A percentile compares a stretch with the other conserved stretches of the same genome.
These are phyloP conservation scores for Curvularia verruculosa DNA, from an alignment of 2,329 filamentous ascomycete species.

Conservation along the genomic window DNA sequence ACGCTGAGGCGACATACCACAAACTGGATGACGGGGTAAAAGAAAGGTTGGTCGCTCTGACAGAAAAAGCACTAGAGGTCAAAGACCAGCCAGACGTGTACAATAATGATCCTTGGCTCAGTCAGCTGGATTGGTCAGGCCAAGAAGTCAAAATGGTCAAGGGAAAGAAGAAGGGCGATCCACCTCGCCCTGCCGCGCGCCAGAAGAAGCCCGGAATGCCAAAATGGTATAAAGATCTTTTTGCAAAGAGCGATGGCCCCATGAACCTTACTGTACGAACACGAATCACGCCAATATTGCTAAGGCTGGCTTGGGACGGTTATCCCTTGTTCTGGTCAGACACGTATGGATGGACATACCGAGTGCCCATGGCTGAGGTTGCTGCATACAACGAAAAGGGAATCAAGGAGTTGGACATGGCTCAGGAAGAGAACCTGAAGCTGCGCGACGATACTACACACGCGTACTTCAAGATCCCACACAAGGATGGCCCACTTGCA, in stretches of 20 bases:
- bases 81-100: slow-evolving; percentile 74
- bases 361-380: slow-evolving; percentile 68
- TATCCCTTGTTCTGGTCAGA: slow-evolving; percentile 93
- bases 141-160: slow-evolving; percentile 92
- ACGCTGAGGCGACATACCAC: slow-evolving; percentile 84
- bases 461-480: slow-evolving; percentile 89
- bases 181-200: slow-evolving; percentile 74
- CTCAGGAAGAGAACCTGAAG: slow-evolving; percentile 67
- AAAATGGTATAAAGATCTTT: slow-evolving; percentile 93
- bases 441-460: slow-evolving; percentile 70
- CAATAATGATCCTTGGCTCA: slow-evolving; percentile 84
- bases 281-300: slow-evolving; percentile 81
- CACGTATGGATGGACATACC: slow-evolving; percentile 90
- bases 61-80: slow-evolving; percentile 76
- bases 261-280: slow-evolving; percentile 86
- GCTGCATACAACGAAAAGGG: slow-evolving; percentile 72
- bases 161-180: slow-evolving; percentile 83
- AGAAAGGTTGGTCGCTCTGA: slow-evolving; percentile 73
- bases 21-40: slow-evolving; percentile 77
- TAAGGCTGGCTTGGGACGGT: slow-evolving; percentile 87
- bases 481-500: slow-evolving; percentile 89
- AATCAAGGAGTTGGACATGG: slow-evolving; percentile 77
- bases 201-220: slow-evolving; percentile 97
- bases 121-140: slow-evolving; percentile 92
- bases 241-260: slow-evolving; percentile 67